These are phyloP conservation scores for Dictyophora rubrovolvata DNA, from an alignment of 768 basidiomycete genomes.

Conservation along the genomic window DNA sequence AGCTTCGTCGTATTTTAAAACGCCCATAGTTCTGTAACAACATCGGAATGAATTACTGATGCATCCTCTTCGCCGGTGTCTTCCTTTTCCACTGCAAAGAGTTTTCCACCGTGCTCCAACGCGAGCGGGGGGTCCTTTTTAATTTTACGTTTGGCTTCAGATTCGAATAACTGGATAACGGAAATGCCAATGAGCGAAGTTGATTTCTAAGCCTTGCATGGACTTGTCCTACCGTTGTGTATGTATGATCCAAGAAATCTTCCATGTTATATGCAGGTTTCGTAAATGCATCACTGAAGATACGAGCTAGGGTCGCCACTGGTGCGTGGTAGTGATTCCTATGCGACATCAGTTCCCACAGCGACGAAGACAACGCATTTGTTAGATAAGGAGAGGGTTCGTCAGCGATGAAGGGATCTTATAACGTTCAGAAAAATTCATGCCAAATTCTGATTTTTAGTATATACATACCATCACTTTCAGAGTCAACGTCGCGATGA, in stretches of 20 bases:
- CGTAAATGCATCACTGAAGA: constrained; percentile 87
- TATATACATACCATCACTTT: constrained; percentile 8
- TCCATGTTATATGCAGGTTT: constrained; percentile 86
- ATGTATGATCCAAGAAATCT: constrained; percentile 93
- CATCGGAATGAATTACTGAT: constrained; percentile 20
- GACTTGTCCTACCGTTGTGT: constrained; percentile 51
- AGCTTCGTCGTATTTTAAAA: constrained; percentile 18
- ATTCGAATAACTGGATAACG: constrained; percentile 65
- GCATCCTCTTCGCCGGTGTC: constrained; percentile 9
- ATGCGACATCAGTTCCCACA: constrained; percentile 87
- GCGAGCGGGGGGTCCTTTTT: constrained; percentile 62
- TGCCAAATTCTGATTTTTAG: not conserved
- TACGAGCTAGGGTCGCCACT: constrained; percentile 78
- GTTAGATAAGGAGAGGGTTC: constrained; percentile 71
- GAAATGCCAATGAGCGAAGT: constrained; percentile 6
- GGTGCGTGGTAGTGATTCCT: constrained; percentile 74
- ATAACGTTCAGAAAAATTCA: not conserved
- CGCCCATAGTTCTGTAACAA: constrained; percentile 38
- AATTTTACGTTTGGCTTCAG: constrained; percentile 68
- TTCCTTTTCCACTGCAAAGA: constrained; percentile 26
- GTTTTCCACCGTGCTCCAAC: constrained; percentile 15
- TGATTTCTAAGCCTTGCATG: not conserved
- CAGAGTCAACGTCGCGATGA: constrained; percentile 39
- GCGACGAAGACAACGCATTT: constrained; percentile 71
- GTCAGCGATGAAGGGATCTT: constrained; percentile 59